Conservation (phyloP, 23 red algal species). For the Gracilaria domingensis region DNA sequence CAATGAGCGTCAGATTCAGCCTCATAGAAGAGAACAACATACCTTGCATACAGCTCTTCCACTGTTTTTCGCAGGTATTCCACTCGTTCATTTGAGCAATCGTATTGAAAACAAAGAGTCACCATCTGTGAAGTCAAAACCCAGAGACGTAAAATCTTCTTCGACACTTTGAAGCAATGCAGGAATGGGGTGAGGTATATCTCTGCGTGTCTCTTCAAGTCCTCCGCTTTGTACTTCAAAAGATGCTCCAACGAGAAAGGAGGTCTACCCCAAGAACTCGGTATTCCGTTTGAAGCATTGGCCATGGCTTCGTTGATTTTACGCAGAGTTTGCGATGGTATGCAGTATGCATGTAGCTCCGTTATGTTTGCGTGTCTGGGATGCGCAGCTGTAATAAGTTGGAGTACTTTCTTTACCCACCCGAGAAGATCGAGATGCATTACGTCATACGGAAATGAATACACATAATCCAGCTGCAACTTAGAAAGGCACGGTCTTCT, state of each 20-base stretch:
- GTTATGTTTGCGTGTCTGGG: not conserved
- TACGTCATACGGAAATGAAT: not conserved
- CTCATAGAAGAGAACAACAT: no score
- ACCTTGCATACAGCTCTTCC: not conserved
- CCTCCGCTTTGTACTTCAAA: not conserved
- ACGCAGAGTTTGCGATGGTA: not conserved
- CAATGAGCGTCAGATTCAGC: no score
- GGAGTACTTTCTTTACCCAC: not conserved
- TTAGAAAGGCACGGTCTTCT: not conserved
- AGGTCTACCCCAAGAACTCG: conserved; percentile 1
- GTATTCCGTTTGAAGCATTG: not conserved
- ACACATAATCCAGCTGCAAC: not conserved
- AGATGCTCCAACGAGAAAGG: not conserved
- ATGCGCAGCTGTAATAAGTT: not conserved
- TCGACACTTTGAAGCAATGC: not conserved
- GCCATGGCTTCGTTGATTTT: conserved; percentile 1
- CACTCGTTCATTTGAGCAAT: not conserved
- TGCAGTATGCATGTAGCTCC: not conserved
- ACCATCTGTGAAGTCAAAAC: not conserved
- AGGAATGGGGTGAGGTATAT: not conserved
- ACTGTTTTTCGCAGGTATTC: no score
- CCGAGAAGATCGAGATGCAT: conserved; percentile 14
- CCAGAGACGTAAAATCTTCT: not conserved
- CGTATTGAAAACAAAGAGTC: not conserved
- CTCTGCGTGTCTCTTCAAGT: not conserved